Evolutionary conservation across 2,329 filamentous ascomycete species (phyloP), one percentile per base, ranked within the genome.

Genomic region (Colletotrichum godetiae): DNA sequence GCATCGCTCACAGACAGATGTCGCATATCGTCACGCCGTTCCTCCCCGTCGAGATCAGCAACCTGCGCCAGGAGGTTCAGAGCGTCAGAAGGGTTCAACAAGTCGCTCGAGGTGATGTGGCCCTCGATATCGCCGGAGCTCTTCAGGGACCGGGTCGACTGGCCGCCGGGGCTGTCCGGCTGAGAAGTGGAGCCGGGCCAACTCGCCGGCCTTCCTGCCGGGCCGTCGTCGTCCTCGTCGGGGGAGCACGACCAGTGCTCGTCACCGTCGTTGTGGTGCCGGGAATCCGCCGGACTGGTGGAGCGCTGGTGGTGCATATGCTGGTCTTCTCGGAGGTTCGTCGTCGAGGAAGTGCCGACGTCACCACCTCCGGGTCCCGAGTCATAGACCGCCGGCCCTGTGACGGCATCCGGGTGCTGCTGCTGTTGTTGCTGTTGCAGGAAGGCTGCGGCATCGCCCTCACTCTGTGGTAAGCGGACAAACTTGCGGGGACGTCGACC

Each of bases 41-140:
- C 52, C 5, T 65, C 62, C 12, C 79, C 78, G 7, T 84, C 81
- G 58, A 84, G 76, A 55, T 84, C 81, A 46, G 84, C 83, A 5
- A 84, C 83, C 67, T 84, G 83, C 33, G 82, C 83, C 29, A 85
- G 74, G 22, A 85, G 73, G 65, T 85, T 81, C 58, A 85, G 76
- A 0, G 84, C 84, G 64, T 85, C 84, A 1, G 84, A 85, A 2
- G 83, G 84, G 22, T 84, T 84, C 42, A 85, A 76, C 1, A 85
- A 78, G 72, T 85, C 83, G 0, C 81, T 81, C 0, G 83, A 82
- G 1, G 82, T 82, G 69, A 85, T 84, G 56, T 82, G 82, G 33
- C 83, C 83, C 53, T 84, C 82, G 5, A 85, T 79, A 61, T 78
- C 71, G 12, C 70, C 70, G 4, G 70, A 52, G 55, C 70, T 73